These are phyloP conservation scores for Fusarium anthophilum DNA, from an alignment of 2,329 filamentous ascomycete species.

Conservation along the genomic window DNA sequence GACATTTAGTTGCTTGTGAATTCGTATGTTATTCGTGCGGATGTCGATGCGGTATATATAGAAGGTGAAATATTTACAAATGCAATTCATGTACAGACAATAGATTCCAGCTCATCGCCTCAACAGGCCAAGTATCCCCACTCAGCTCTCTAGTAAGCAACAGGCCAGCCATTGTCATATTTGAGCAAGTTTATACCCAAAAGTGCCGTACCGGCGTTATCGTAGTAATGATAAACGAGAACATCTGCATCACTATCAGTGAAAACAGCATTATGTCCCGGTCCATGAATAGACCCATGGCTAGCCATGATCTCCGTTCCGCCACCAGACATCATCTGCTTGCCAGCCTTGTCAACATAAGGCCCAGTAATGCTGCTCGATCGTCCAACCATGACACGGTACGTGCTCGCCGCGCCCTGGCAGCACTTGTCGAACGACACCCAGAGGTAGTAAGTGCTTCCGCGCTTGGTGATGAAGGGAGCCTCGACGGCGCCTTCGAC, in stretches of 20 bases:
- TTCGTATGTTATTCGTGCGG: neutral
- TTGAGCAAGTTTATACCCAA: conserved; percentile 46
- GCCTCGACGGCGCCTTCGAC: conserved; percentile 42
- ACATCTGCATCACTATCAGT: conserved; percentile 46
- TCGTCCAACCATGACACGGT: conserved; percentile 47
- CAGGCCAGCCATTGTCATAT: conserved; percentile 45
- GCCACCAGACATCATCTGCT: conserved; percentile 42
- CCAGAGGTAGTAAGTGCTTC: conserved; percentile 48
- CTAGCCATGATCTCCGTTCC: conserved; percentile 44
- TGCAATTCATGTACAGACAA: conserved; percentile 7
- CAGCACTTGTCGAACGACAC: conserved; percentile 47
- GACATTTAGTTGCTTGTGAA: neutral
- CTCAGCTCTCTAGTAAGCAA: conserved; percentile 35
- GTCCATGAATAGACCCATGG: conserved; percentile 44
- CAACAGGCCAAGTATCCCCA: fast-evolving
- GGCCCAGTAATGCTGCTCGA: conserved; percentile 44
- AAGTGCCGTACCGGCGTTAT: conserved; percentile 34
- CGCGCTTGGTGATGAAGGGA: conserved; percentile 42
- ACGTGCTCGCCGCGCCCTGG: conserved; percentile 43
- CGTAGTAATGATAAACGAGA: conserved; percentile 47
- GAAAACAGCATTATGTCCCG: conserved; percentile 46
- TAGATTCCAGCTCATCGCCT: neutral
- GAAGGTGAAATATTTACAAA: conserved; percentile 7
- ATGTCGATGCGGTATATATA: neutral
- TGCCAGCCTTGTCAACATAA: conserved; percentile 41